Base-by-base conservation (phyloP, 345 rosid species). In the Streptanthus diversifolius region DNA sequence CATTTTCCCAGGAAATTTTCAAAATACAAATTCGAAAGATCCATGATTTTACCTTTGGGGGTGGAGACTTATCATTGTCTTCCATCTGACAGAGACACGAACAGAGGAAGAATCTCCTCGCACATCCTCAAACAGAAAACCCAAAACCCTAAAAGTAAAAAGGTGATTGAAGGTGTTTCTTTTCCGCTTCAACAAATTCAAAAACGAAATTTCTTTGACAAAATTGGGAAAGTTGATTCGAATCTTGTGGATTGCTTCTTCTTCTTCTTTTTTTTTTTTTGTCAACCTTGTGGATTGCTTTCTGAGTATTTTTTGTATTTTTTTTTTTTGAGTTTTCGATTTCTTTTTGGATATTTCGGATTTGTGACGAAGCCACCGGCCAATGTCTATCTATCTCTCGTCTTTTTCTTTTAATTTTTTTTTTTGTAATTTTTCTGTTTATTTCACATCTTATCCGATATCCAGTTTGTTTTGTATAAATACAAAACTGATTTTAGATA, bases 11-110 rank as follows among this genome's bases (percentile, higher is more conserved):
- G 22, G 24, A 15, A 41, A 22, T 8, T 5, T 12, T 19, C 0
- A 4, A 29, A 55, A 10, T n/a, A n/a, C n/a, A n/a, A n/a, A n/a
- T n/a, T n/a, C n/a, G 35, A 21, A 41, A 43, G 77, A 65, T 3
- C 3, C 0, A 15, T 54, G 47, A 44, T 35, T 59, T 22, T 66
- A 83, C 89, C 84, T 85, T 83, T 0, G 66, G 83, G 3, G 72
- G 79, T 61, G 72, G 82, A 68, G 75, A 63, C 52, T 70, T 66
- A 45, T 73, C 68, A 68, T 81, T 43, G 77, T 72, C 79, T 81
- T 85, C 89, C 89, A 85, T 83, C 43, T n/a, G 79, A 67, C 32
- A 58, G 0, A 43, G 62, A 48, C 55, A 58, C 39, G 11, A 54
- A 54, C 60, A 29, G 43, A 66, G 80, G 68, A 75, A 39, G 61